phyloP scores from a whole-genome alignment of 2,329 filamentous ascomycete genomes.

The Beauveria medogensis region DNA sequence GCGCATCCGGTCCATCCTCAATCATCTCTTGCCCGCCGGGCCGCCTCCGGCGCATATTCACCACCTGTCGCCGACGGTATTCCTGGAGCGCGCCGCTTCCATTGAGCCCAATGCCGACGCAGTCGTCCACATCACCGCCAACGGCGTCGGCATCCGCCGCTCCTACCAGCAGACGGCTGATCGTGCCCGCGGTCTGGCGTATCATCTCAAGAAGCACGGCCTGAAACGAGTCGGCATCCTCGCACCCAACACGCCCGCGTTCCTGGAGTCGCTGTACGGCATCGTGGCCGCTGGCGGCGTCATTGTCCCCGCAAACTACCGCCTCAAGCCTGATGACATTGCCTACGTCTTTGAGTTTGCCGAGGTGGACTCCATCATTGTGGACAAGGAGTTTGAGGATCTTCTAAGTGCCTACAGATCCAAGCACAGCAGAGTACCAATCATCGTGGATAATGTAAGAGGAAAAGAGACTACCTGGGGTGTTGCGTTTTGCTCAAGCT shows the following conservation, averaged over 20 bases:
- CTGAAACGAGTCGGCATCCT: conserved; percentile 77
- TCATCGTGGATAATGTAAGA: conserved; percentile 63
- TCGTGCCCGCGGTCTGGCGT: conserved; percentile 78
- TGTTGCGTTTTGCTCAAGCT: background rate
- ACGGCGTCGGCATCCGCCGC: conserved; percentile 63
- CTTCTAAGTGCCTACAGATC: conserved; percentile 61
- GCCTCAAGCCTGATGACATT: conserved; percentile 75
- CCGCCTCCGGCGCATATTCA: conserved; percentile 55
- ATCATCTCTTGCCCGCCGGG: conserved; percentile 37
- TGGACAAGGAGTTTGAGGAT: conserved; percentile 69
- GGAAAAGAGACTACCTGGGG: no score
- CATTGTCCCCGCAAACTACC: conserved; percentile 57
- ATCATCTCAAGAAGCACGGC: conserved; percentile 69
- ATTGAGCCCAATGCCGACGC: conserved; percentile 84
- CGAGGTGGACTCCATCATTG: conserved; percentile 80
- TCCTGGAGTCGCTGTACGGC: conserved; percentile 83
- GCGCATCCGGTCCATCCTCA: conserved; percentile 50
- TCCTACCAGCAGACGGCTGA: conserved; percentile 78
- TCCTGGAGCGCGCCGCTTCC: conserved; percentile 73
- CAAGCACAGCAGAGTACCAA: conserved; percentile 52
- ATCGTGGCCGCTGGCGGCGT: conserved; percentile 75
- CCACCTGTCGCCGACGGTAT: conserved; percentile 78
- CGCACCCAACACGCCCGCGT: conserved; percentile 87
- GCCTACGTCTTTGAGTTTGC: conserved; percentile 83
- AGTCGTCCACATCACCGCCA: conserved; percentile 77